phyloP scores from a whole-genome alignment of 1,284 basidiomycete genomes.

The Farysia itapuensis region DNA sequence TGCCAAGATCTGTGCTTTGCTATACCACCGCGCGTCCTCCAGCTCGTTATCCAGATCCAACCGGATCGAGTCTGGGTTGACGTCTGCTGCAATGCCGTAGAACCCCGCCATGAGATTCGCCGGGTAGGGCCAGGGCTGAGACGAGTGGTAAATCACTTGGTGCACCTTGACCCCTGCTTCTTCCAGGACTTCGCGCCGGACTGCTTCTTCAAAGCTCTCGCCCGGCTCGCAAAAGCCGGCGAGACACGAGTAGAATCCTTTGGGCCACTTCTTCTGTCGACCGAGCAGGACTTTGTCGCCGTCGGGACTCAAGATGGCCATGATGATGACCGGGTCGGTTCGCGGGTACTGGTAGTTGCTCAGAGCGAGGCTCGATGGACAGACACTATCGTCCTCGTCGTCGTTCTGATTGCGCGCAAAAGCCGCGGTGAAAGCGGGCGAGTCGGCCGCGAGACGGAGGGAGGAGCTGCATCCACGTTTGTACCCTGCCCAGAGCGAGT shows the following conservation, averaged over 20 bases:
- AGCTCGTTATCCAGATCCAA: conserved; percentile 93
- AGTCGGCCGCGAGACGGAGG: conserved; percentile 30
- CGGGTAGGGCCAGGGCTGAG: conserved; percentile 74
- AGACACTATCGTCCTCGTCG: conserved; percentile 27
- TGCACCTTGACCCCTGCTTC: conserved; percentile 86
- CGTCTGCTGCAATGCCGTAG: conserved; percentile 51
- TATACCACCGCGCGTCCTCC: conserved; percentile 88
- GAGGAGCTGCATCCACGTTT: conserved; percentile 73
- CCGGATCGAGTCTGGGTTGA: conserved; percentile 68
- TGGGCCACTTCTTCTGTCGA: conserved; percentile 69
- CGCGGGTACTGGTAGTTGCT: conserved; percentile 54
- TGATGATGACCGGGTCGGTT: conserved; percentile 74
- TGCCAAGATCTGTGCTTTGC: conserved; percentile 70
- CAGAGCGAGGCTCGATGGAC: conserved; percentile 30
- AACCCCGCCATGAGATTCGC: conserved; percentile 83
- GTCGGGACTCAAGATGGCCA: conserved; percentile 77
- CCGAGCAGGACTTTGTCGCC: conserved; percentile 83
- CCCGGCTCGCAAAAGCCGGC: conserved; percentile 56
- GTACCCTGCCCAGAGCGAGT: conserved; percentile 94
- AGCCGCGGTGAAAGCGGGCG: conserved; percentile 2
- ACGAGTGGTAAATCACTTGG: conserved; percentile 82
- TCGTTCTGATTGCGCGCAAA: conserved; percentile 4
- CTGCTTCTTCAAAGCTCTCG: conserved; percentile 83
- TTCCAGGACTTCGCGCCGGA: conserved; percentile 89
- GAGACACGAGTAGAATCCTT: conserved; percentile 51